Evolutionary conservation across 2,329 filamentous ascomycete genomes (phyloP), one percentile per base, ranked within the genome.

Genomic region (Colletotrichum sp.): DNA sequence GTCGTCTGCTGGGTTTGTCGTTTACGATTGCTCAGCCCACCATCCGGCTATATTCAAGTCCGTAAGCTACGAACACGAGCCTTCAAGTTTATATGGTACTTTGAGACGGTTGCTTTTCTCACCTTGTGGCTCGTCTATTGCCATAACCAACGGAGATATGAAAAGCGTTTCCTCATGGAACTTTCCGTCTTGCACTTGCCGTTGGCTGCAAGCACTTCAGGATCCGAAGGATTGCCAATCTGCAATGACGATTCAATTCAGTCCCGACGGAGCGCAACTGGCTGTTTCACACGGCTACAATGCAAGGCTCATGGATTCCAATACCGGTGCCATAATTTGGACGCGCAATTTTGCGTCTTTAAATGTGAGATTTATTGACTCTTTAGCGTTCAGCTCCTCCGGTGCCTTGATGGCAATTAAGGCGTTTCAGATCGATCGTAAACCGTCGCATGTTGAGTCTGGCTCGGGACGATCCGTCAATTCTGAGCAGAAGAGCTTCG

Each of bases 361-460:
- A 0, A 2, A 12, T 3, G 39, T 44, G 36, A 18, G 0, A 0
- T 18, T 1, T 6, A 44, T 44, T 18, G 2, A 5, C 0, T 44
- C 36, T 3, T 0, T 44, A 18, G 36, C 39, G 3, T 49, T 49
- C 39, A n/a, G 0, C 6, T 21, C 39, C 0, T 49, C 18, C 3
- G 39, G 39, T 1, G 9, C 39, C 39, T 21, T 26, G 24, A 26
- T n/a, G n/a, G n/a, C n/a, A n/a, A n/a, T n/a, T n/a, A n/a, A n/a
- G n/a, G n/a, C n/a, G n/a, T n/a, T n/a, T n/a, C n/a, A n/a, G n/a
- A n/a, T n/a, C n/a, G n/a, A n/a, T n/a, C n/a, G n/a, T n/a, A n/a
- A n/a, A n/a, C n/a, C n/a, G n/a, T n/a, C n/a, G n/a, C n/a, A n/a
- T n/a, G n/a, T n/a, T n/a, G n/a, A n/a, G n/a, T n/a, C n/a, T n/a